Conservation (phyloP, 352 stramenopile genomes). For the Globisporangium recalcitrans region DNA sequence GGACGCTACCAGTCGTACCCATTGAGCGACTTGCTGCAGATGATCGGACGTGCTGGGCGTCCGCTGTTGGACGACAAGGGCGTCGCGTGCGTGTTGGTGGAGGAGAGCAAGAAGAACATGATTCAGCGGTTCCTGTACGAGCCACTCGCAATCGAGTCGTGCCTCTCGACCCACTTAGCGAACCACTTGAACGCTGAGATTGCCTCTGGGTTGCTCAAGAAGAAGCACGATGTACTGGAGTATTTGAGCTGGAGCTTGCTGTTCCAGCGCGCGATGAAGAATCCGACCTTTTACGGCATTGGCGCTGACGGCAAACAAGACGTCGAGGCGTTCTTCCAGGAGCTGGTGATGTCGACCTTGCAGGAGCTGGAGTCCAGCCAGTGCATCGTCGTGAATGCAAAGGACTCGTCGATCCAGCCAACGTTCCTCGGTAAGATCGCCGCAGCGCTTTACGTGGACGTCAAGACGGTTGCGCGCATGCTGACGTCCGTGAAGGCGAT, state of each 20-base stretch:
- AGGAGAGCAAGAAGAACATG: slow-evolving; percentile 98
- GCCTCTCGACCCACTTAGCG: slow-evolving; percentile 82
- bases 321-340: slow-evolving; percentile 70
- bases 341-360: slow-evolving; percentile 72
- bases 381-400: slow-evolving; percentile 72
- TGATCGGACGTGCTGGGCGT: slow-evolving; percentile 97
- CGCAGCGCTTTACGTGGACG: slow-evolving; percentile 95
- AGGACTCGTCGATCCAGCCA: slow-evolving; percentile 43
- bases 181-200: slow-evolving; percentile 98
- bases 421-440: slow-evolving; percentile 91
- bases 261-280: slow-evolving; percentile 93
- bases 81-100: slow-evolving; percentile 95
- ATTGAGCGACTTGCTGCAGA: slow-evolving; percentile 98
- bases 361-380: slow-evolving; percentile 79
- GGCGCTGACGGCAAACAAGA: slow-evolving; percentile 43
- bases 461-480: slow-evolving; percentile 85
- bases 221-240: slow-evolving; percentile 87
- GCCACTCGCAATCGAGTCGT: slow-evolving; percentile 96
- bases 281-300: slow-evolving; percentile 95
- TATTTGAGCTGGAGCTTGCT: slow-evolving; percentile 98
- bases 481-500: slow-evolving; percentile 29
- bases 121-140: slow-evolving; percentile 98
- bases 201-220: slow-evolving; percentile 85
- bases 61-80: slow-evolving; percentile 94
- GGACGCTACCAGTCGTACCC: slow-evolving; percentile 97